A percentile compares a stretch with the other conserved stretches of the same genome.
phyloP scores from a whole-genome alignment of 306 rosid genomes.

The Rosa lucieae region DNA sequence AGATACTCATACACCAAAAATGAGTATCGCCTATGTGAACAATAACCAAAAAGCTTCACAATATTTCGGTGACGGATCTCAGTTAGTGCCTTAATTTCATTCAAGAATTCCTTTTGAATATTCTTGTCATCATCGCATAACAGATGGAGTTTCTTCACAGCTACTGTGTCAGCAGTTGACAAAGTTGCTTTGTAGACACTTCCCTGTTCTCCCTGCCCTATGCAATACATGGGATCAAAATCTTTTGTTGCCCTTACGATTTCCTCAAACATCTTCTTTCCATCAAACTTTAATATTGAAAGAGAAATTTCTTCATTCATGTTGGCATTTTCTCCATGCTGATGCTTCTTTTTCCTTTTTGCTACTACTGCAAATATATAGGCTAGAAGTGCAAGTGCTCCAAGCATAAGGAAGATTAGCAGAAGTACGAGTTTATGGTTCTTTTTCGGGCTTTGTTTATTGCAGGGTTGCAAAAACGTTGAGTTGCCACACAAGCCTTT shows the following conservation, averaged over 20 bases:
- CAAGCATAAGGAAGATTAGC: neutral
- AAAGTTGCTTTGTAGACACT: slow-evolving; percentile 12
- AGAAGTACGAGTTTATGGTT: neutral
- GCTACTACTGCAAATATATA: neutral
- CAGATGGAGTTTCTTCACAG: slow-evolving; percentile 18
- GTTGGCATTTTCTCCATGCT: too few species aligned
- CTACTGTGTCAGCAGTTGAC: neutral
- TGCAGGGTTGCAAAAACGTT: neutral
- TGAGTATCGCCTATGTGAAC: neutral
- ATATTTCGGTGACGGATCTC: slow-evolving; percentile 22
- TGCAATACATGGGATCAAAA: slow-evolving; percentile 9
- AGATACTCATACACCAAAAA: slow-evolving; percentile 21
- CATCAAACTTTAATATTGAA: neutral
- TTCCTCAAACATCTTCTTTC: neutral
- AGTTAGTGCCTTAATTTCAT: slow-evolving; percentile 15
- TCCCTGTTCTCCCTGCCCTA: slow-evolving; percentile 22
- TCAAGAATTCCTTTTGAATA: neutral
- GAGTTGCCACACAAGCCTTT: neutral
- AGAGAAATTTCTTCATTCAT: neutral
- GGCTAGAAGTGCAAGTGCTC: neutral
- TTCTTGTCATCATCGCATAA: too few species aligned
- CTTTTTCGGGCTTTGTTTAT: neutral
- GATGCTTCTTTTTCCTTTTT: neutral
- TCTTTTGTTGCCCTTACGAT: slow-evolving; percentile 9
- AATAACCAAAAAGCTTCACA: slow-evolving; percentile 23